A percentile compares a stretch with the other conserved stretches of the same genome.
Evolutionary conservation across 2,329 filamentous ascomycete species (phyloP).

Genomic region (Alternaria novae-zelandiae): DNA sequence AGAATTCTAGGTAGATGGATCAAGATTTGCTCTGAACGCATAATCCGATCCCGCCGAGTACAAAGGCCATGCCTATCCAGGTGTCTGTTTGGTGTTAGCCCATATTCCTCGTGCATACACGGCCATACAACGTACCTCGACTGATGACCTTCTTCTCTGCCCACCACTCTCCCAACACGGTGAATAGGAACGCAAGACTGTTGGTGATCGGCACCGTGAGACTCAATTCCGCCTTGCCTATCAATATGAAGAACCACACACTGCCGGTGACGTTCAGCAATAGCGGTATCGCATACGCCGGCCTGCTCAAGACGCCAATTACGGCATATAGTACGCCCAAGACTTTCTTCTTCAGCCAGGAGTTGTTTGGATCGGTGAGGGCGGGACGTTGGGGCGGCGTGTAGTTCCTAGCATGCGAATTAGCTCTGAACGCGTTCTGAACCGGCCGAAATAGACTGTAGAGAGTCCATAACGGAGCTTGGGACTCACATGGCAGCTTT

Average conservation of each 20-base stretch:
- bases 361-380: constrained; percentile 50
- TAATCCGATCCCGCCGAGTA: constrained; percentile 78
- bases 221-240: constrained; percentile 90
- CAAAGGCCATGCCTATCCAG: constrained; percentile 80
- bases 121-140: constrained; percentile 64
- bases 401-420: constrained; percentile 58
- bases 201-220: constrained; percentile 95
- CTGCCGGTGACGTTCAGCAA: constrained; percentile 90
- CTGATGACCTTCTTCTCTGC: constrained; percentile 91
- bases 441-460: background rate
- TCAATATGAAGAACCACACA: constrained; percentile 94
- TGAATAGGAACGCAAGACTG: constrained; percentile 93
- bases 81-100: constrained; percentile 65
- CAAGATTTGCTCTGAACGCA: constrained; percentile 70
- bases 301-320: constrained; percentile 77
- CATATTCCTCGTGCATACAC: background rate
- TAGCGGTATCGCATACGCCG: constrained; percentile 83
- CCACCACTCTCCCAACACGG: constrained; percentile 92
- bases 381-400: constrained; percentile 55
- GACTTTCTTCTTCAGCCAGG: constrained; percentile 68
- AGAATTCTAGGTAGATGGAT: background rate
- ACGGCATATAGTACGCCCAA: constrained; percentile 75
- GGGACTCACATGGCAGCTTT: constrained; percentile 69
- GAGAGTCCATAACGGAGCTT: background rate
- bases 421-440: background rate